These are phyloP conservation scores for Cotoneaster glaucophyllus DNA, from an alignment of 306 rosid genomes.

Conservation along the genomic window DNA sequence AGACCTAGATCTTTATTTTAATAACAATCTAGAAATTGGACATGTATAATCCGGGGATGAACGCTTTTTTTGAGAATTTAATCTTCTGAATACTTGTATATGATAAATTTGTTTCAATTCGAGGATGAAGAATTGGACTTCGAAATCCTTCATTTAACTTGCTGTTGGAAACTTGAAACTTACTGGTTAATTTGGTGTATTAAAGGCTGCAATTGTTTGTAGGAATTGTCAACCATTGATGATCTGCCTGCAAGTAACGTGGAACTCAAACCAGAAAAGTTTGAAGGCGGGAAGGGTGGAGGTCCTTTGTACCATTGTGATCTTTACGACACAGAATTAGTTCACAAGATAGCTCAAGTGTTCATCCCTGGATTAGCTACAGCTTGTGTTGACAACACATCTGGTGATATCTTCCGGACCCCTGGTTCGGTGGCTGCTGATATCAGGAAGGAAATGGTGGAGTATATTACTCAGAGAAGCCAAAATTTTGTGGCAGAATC, in stretches of 20 bases:
- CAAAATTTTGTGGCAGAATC: constrained; percentile 67
- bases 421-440: constrained; percentile 70
- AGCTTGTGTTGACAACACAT: constrained; percentile 72
- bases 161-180: not conserved
- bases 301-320: constrained; percentile 47
- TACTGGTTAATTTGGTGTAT: not conserved
- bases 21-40: not conserved
- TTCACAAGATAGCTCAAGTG: constrained; percentile 68
- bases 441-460: constrained; percentile 74
- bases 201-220: constrained; percentile 11
- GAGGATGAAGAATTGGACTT: not conserved
- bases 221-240: constrained; percentile 47
- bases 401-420: constrained; percentile 56
- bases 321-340: constrained; percentile 53
- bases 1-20: not conserved
- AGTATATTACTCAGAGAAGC: constrained; percentile 53
- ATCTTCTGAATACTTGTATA: not conserved
- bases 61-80: not conserved
- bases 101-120: not conserved
- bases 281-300: constrained; percentile 46
- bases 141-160: not conserved
- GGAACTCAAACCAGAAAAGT: constrained; percentile 50
- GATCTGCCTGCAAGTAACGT: constrained; percentile 36
- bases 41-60: not conserved
- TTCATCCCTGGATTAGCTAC: constrained; percentile 71